Evolutionary conservation across 2,329 filamentous ascomycete species (phyloP), one percentile per base, ranked within the genome.

Genomic region (Aureobasidium mangrovei): DNA sequence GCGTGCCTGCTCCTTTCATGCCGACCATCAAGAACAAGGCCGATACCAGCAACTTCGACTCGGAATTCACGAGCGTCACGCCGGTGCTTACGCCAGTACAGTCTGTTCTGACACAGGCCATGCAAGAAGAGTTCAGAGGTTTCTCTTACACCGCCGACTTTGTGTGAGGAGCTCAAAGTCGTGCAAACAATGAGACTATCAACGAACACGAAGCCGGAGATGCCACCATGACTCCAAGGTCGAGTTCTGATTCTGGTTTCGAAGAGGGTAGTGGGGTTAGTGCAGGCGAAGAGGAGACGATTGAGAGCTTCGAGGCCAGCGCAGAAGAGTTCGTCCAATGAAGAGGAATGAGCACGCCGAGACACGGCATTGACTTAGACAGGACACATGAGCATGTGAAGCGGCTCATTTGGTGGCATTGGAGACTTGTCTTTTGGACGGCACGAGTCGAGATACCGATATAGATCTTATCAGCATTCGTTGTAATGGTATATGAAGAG

Each of bases 41-140:
- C 41, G 93, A 98, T 74, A 98, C 93, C n/a, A 96, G 91, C 78
- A 98, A 98, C 74, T 98, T 98, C 70, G 93, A 98, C 69, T 89
- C 88, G 44, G 93, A 98, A 69, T 98, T 98, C 69, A 98, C 93
- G 1, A 97, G 91, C 67, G 93, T 98, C 53, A 98, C 93, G 40
- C 93, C 93, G 1, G 93, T 98, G 56, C 79, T 98, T 62, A 98
- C 93, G 31, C 93, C 93, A 49, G 93, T 98, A 54, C 91, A 97
- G 73, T 95, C 89, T 72, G 93, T 98, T 42, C 80, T 98, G 60
- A 95, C 91, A 29, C 93, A 97, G 77, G 89, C 90, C 41, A 97
- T 97, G 91, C 93, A 98, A 75, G 93, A 98, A 75, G 91, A 98
- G 70, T 98, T 98, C 85, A 84, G 93, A 57, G 93, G 93, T 61